Evolutionary conservation across 257 asterid genomes (phyloP).

Genomic region (Capsicum rhomboideum): DNA sequence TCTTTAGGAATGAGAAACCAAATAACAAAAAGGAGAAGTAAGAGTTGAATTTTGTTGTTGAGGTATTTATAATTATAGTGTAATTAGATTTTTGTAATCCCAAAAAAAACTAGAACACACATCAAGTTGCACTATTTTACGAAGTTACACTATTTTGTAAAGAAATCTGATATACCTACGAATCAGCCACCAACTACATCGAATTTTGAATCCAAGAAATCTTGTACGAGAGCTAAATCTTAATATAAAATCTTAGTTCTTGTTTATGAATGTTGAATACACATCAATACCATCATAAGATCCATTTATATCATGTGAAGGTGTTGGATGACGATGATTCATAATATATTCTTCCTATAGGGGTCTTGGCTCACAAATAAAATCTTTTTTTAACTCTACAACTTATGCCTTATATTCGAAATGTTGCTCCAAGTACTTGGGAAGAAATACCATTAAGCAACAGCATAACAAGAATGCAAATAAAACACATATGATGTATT

Average conservation of each 20-base stretch:
- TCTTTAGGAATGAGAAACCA: too few species aligned
- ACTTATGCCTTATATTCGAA: conserved; percentile 40
- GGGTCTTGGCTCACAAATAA: conserved; percentile 76
- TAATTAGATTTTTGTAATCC: too few species aligned
- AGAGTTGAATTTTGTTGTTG: too few species aligned
- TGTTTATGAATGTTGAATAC: neutral
- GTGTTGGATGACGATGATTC: conserved; percentile 61
- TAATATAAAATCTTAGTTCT: neutral
- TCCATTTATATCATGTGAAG: neutral
- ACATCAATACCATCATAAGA: conserved; percentile 27
- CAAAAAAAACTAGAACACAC: too few species aligned
- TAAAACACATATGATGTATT: neutral
- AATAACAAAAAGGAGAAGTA: too few species aligned
- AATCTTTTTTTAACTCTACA: conserved; percentile 13
- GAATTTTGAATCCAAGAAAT: too few species aligned
- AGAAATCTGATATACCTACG: too few species aligned
- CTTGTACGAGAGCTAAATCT: too few species aligned
- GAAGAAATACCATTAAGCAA: conserved; percentile 12
- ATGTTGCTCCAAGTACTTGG: conserved; percentile 57
- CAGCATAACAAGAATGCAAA: neutral
- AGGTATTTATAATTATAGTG: too few species aligned
- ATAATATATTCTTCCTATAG: conserved; percentile 53
- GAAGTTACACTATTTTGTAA: too few species aligned
- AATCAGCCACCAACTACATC: too few species aligned
- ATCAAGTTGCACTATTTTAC: too few species aligned